Percentiles rank a stretch among this genome's conserved stretches.
These are phyloP conservation scores for Piedraia hortae DNA, from an alignment of 2,329 filamentous ascomycete genomes.

Conservation along the genomic window DNA sequence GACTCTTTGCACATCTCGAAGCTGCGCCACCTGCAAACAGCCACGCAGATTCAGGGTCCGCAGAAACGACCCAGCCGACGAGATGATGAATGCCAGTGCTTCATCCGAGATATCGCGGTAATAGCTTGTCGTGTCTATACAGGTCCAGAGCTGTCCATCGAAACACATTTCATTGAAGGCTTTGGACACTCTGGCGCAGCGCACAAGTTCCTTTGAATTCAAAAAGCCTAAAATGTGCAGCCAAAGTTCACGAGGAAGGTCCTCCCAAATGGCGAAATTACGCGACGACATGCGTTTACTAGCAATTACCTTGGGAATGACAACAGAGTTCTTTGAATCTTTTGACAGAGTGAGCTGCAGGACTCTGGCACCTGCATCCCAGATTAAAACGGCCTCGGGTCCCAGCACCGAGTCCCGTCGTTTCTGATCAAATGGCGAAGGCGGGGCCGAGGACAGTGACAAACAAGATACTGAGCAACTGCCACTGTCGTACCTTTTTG, in stretches of 20 bases:
- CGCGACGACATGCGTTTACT: no score
- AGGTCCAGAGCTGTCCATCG: conserved; percentile 80
- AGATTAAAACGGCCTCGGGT: no score
- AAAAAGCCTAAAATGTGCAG: conserved; percentile 53
- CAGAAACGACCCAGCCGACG: conserved; percentile 64
- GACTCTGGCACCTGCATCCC: no score
- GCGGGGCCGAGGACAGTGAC: no score
- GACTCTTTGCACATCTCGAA: conserved; percentile 63
- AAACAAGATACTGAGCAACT: no score
- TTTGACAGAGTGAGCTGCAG: no score
- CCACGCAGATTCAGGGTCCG: conserved; percentile 73
- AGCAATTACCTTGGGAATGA: no score
- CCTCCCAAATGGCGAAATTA: conserved; percentile 44
- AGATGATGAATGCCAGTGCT: conserved; percentile 61
- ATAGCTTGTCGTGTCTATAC: conserved; percentile 49
- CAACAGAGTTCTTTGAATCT: no score
- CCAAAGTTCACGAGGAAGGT: conserved; percentile 58
- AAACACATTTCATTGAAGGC: conserved; percentile 63
- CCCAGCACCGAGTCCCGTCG: no score
- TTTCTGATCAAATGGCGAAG: no score
- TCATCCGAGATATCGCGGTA: conserved; percentile 68
- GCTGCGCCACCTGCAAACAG: conserved; percentile 73
- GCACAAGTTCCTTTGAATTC: conserved; percentile 52
- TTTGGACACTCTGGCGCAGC: conserved; percentile 49
- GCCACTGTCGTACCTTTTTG: no score